A percentile compares a stretch with the other conserved stretches of the same genome.
phyloP scores from a whole-genome alignment of 495 filamentous ascomycete genomes.

The Xylaria scruposa region DNA sequence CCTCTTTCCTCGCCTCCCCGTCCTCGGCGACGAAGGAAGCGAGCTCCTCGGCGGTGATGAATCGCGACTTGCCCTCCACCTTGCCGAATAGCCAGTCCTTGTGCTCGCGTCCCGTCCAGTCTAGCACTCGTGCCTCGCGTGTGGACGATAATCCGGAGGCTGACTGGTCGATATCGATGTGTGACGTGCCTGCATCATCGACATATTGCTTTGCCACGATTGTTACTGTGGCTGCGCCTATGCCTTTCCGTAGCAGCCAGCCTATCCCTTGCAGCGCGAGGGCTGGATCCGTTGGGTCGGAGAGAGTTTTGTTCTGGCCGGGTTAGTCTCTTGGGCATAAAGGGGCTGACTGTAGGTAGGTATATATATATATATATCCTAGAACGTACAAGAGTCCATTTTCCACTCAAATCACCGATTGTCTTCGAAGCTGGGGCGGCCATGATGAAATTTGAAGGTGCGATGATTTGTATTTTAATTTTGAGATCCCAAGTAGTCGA shows the following conservation, averaged over 20 bases:
- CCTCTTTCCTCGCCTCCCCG: constrained; percentile 33
- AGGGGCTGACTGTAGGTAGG: neutral
- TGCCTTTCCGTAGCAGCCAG: constrained; percentile 82
- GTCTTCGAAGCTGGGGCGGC: constrained; percentile 78
- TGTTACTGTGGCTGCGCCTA: constrained; percentile 74
- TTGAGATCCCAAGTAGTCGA: neutral
- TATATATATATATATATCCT: neutral
- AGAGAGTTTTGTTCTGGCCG: constrained; percentile 77
- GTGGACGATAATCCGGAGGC: constrained; percentile 77
- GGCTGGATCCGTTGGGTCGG: constrained; percentile 71
- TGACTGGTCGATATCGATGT: constrained; percentile 83
- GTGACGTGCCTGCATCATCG: constrained; percentile 51
- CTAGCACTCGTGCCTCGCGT: constrained; percentile 72
- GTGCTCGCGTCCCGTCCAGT: constrained; percentile 74
- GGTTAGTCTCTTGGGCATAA: neutral
- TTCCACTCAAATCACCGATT: constrained; percentile 75
- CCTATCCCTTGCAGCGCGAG: constrained; percentile 82
- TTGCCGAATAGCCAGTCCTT: constrained; percentile 82
- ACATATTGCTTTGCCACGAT: constrained; percentile 70
- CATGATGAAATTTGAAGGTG: constrained; percentile 60
- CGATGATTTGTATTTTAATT: neutral
- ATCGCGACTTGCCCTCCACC: constrained; percentile 67
- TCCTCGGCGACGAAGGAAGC: constrained; percentile 22
- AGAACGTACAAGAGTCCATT: constrained; percentile 75
- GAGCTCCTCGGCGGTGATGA: constrained; percentile 47